Conservation (phyloP, 345 rosid genomes). For the Lagerstroemia speciosa region DNA sequence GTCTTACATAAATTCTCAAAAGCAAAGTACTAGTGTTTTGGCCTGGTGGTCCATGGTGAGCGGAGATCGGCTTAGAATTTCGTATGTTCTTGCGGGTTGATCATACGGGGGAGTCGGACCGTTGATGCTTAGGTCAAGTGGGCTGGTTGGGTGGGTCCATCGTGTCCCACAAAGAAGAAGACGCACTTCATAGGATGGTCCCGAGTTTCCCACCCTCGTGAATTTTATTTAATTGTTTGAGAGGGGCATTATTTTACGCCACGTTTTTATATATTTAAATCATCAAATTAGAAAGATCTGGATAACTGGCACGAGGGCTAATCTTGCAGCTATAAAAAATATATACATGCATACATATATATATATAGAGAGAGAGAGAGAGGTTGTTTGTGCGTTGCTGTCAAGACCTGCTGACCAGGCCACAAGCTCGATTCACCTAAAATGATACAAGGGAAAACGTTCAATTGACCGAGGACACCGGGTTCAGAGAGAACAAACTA, state of each 20-base stretch:
- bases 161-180: constrained; percentile 2
- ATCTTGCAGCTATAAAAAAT: background rate
- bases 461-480: no score
- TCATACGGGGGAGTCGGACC: background rate
- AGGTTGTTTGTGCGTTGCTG: background rate
- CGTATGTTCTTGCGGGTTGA: background rate
- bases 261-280: no score
- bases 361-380: no score
- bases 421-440: no score
- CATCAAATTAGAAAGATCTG: background rate
- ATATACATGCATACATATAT: no score
- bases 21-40: no score
- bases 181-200: background rate
- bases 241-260: background rate
- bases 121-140: background rate
- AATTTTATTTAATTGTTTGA: background rate
- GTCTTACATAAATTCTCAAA: no score
- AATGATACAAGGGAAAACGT: no score
- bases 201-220: background rate
- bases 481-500: no score
- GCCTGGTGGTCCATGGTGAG: no score
- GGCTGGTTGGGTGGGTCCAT: constrained; percentile 3
- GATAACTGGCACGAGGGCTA: constrained; percentile 7
- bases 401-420: background rate
- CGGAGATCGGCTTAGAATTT: no score